phyloP scores from a whole-genome alignment of 2,329 filamentous ascomycete genomes.

The Penicillium sp. region DNA sequence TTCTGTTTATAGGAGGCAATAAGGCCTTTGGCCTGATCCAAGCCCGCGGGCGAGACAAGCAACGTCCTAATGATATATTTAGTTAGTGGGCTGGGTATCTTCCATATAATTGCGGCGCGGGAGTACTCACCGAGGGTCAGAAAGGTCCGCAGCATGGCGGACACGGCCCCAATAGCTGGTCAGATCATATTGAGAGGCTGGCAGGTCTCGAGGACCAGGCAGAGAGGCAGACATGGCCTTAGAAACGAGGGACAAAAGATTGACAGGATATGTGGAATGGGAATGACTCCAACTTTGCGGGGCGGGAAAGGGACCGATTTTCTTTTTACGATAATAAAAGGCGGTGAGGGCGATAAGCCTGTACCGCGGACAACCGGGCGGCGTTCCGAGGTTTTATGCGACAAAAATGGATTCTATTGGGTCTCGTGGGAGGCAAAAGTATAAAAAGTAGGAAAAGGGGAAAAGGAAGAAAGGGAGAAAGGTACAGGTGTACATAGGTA shows the following conservation, averaged over 20 bases:
- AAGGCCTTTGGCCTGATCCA: conserved; percentile 83
- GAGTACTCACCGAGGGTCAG: conserved; percentile 85
- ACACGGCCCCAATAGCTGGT: conserved; percentile 94
- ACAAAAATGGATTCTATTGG: conserved; percentile 15
- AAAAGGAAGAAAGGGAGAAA: neutral
- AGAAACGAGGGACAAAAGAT: conserved; percentile 11
- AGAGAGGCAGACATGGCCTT: conserved; percentile 63
- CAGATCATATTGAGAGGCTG: conserved; percentile 89
- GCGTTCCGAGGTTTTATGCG: conserved; percentile 7
- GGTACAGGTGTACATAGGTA: conserved; percentile 11
- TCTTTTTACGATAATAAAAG: conserved; percentile 33
- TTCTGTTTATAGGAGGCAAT: conserved; percentile 87
- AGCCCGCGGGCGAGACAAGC: conserved; percentile 74
- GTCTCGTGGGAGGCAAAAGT: conserved; percentile 2
- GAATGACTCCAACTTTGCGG: conserved; percentile 24
- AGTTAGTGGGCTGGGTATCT: conserved; percentile 11
- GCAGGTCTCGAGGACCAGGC: conserved; percentile 76
- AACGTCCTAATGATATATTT: conserved; percentile 68
- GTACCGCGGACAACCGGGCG: conserved; percentile 1
- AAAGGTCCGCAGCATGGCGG: conserved; percentile 82
- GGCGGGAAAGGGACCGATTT: conserved; percentile 20
- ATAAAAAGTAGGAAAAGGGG: conserved; percentile 1
- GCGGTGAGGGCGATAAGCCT: conserved; percentile 42
- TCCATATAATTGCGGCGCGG: neutral
- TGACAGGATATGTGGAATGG: no score